Evolutionary conservation across 352 stramenopile genomes (phyloP).

Genomic region (Pythium rhizo-oryzae): DNA sequence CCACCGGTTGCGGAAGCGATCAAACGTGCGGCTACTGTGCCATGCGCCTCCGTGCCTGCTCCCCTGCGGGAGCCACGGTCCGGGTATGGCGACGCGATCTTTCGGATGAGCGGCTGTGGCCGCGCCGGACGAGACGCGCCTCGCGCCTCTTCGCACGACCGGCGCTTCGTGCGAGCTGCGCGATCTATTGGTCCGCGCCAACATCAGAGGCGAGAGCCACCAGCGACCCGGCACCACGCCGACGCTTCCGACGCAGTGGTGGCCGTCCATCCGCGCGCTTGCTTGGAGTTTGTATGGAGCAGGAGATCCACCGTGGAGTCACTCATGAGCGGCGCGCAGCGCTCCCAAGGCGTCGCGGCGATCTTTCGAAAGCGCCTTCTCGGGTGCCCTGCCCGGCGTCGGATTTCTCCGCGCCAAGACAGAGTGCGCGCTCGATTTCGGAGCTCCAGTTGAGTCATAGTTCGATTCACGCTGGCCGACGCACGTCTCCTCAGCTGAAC

Average conservation of each 20-base stretch:
- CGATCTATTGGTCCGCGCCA: slow-evolving; percentile 9
- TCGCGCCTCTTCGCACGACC: background rate
- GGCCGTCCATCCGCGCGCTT: background rate
- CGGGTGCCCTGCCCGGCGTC: background rate
- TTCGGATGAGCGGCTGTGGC: slow-evolving; percentile 11
- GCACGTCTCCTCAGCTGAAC: slow-evolving; percentile 25
- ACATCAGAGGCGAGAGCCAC: too few species aligned
- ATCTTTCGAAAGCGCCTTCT: background rate
- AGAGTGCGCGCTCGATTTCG: too few species aligned
- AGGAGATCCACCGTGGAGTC: slow-evolving; percentile 1
- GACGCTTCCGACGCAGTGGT: slow-evolving; percentile 13
- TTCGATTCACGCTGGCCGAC: slow-evolving; percentile 42
- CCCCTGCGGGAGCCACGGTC: too few species aligned
- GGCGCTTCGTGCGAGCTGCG: slow-evolving; percentile 2
- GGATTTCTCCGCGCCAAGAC: too few species aligned
- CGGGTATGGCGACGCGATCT: too few species aligned
- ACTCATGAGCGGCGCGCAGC: slow-evolving; percentile 24
- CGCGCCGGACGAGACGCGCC: slow-evolving; percentile 15
- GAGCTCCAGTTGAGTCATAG: slow-evolving; percentile 16
- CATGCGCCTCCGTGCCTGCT: too few species aligned
- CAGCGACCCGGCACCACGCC: background rate
- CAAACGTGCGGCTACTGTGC: too few species aligned
- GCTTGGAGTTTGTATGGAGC: slow-evolving; percentile 22
- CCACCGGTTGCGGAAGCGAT: background rate
- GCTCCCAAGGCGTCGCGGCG: slow-evolving; percentile 21